Evolutionary conservation across 345 rosid genomes (phyloP).

Genomic region (Hibiscus trionum): DNA sequence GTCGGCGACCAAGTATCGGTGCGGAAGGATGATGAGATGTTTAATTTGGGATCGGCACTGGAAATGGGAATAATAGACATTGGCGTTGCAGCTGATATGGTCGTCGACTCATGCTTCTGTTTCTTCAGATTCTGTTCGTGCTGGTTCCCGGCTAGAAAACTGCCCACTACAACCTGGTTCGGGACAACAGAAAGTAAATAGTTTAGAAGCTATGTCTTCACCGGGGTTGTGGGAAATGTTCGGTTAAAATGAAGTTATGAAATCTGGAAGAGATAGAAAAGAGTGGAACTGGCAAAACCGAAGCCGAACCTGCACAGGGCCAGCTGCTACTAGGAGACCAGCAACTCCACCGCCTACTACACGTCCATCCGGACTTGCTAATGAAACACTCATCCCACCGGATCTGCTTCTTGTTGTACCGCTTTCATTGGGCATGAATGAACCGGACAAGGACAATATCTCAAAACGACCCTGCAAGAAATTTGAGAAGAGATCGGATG

Average conservation of each 20-base stretch:
- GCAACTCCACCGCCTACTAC: slow-evolving; percentile 93
- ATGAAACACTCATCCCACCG: slow-evolving; percentile 95
- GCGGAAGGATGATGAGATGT: slow-evolving; percentile 28
- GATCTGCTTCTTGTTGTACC: slow-evolving; percentile 83
- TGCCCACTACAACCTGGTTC: slow-evolving; percentile 66
- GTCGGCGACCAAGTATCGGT: slow-evolving; percentile 49
- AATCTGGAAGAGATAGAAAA: too few relatives aligned
- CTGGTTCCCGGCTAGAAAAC: slow-evolving; percentile 65
- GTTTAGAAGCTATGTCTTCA: not conserved
- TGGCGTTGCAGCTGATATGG: slow-evolving; percentile 25
- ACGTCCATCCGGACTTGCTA: slow-evolving; percentile 93
- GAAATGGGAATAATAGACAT: slow-evolving; percentile 30
- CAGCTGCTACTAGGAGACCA: slow-evolving; percentile 82
- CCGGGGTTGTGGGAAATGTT: not conserved
- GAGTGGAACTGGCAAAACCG: not conserved
- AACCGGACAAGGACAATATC: slow-evolving; percentile 87
- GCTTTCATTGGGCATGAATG: slow-evolving; percentile 85
- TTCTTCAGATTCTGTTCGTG: slow-evolving; percentile 56
- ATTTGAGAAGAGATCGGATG: not conserved
- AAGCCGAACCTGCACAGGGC: slow-evolving; percentile 74
- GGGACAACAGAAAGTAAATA: slow-evolving; percentile 4
- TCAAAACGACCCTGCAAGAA: slow-evolving; percentile 85
- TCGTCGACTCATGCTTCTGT: slow-evolving; percentile 31
- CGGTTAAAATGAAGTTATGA: not conserved
- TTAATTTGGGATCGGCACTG: slow-evolving; percentile 34